Percentiles rank a stretch among this genome's conserved stretches.
These are phyloP conservation scores for Myxozyma neotropica DNA, from an alignment of 805 yeast species.

Conservation along the genomic window DNA sequence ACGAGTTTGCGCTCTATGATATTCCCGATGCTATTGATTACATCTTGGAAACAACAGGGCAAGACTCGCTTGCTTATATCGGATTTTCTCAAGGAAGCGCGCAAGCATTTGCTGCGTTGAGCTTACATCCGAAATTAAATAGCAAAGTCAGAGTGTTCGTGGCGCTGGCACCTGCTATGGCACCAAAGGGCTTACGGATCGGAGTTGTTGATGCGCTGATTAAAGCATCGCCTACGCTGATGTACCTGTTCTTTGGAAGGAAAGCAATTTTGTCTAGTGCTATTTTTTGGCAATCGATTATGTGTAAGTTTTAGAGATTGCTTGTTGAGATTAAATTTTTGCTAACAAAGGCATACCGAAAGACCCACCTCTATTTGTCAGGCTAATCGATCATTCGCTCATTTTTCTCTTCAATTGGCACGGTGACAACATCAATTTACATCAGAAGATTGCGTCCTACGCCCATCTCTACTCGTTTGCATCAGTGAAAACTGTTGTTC, in stretches of 20 bases:
- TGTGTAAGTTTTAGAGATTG: conserved; percentile 43
- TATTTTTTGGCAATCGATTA: conserved; percentile 72
- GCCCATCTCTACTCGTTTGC: conserved; percentile 90
- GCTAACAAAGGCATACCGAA: too few relatives aligned
- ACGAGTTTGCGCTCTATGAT: conserved; percentile 88
- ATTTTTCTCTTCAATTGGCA: conserved; percentile 77
- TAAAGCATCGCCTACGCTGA: conserved; percentile 71
- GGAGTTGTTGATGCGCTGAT: conserved; percentile 73
- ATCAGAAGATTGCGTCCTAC: conserved; percentile 79
- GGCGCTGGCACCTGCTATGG: conserved; percentile 92
- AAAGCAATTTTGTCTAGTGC: conserved; percentile 76
- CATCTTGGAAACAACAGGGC: conserved; percentile 57
- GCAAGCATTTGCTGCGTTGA: conserved; percentile 82
- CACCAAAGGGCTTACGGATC: conserved; percentile 82
- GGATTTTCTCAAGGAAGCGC: conserved; percentile 96
- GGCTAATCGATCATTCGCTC: conserved; percentile 71
- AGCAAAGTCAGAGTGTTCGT: conserved; percentile 58
- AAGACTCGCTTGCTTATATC: conserved; percentile 59
- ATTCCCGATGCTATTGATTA: conserved; percentile 83
- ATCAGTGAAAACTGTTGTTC: conserved; percentile 89
- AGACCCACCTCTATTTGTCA: conserved; percentile 70
- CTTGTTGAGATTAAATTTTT: neutral
- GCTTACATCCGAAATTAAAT: conserved; percentile 65
- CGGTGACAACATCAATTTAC: conserved; percentile 64
- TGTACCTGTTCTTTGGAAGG: conserved; percentile 73